Evolutionary conservation across 2,329 filamentous ascomycete species (phyloP).

Genomic region (Thermothelomyces thermophilus): DNA sequence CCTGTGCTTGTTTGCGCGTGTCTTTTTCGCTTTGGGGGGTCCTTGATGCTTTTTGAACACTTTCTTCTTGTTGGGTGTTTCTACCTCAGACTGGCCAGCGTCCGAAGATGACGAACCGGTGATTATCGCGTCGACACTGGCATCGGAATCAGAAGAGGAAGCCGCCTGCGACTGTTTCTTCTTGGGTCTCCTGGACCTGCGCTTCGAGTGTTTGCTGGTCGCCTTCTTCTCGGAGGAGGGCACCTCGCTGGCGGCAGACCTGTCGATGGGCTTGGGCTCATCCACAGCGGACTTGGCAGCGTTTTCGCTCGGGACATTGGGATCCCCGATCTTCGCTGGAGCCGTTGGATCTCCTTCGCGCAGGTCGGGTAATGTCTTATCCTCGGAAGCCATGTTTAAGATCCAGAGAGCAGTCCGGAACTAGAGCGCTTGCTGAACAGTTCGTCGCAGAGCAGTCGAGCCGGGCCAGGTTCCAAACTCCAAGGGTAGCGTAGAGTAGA

Average conservation of each 20-base stretch:
- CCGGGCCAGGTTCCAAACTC: too few species aligned
- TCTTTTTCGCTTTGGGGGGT: conserved; percentile 26
- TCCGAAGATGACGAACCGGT: conserved; percentile 23
- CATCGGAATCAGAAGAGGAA: conserved; percentile 11
- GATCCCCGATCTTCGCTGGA: conserved; percentile 21
- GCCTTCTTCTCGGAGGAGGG: conserved; percentile 22
- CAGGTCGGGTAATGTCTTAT: conserved; percentile 20
- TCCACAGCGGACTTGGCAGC: conserved; percentile 19
- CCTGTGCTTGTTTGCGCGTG: conserved; percentile 25
- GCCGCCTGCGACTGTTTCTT: conserved; percentile 20
- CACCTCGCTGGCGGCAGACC: conserved; percentile 25
- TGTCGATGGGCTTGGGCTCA: conserved; percentile 22
- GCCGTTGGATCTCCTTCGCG: conserved; percentile 21
- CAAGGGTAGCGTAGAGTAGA: too few species aligned
- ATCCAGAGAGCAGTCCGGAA: background rate
- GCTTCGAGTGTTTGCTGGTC: conserved; percentile 24
- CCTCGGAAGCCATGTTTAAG: conserved; percentile 24
- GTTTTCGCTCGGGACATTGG: conserved; percentile 21
- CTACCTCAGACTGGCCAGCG: conserved; percentile 22
- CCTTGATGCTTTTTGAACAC: conserved; percentile 28
- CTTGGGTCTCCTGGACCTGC: conserved; percentile 24
- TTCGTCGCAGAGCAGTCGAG: too few species aligned
- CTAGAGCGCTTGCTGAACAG: too few species aligned
- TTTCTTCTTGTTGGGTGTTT: conserved; percentile 26
- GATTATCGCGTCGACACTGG: conserved; percentile 6